Base-by-base conservation (phyloP, 192 early-diverging fungal species). In the Dissophora ornata region DNA sequence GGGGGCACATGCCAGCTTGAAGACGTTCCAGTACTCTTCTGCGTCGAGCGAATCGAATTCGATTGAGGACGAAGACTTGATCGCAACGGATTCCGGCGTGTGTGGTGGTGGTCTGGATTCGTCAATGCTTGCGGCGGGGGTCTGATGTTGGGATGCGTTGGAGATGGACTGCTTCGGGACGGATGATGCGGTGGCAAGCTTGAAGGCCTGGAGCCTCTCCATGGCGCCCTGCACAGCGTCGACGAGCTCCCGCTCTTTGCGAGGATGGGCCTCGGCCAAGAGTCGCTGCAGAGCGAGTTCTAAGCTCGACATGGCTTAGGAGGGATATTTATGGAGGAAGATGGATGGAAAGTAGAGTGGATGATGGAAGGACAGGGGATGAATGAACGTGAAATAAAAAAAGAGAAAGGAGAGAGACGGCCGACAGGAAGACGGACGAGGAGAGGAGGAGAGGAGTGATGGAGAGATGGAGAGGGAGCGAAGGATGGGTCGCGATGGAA, bases 281-380 rank as follows among this genome's bases (percentile, higher is more conserved):
- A 82, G 81, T 57, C 75, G 69, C 73, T 82, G 75, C n/a, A 82
- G 55, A n/a, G 81, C 75, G 71, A 78, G 75, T 71, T 82, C 69
- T 51, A 82, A 41, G 81, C 77, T 82, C 47, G 75, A 79, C 81
- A 82, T 82, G 26, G 32, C 46, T 47, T 45, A 24, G 46, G n/a
- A 19, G 13, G 44, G 10, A 16, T 33, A 28, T 5, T 7, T 15
- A 42, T 1, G 44, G 32, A 51, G 42, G 44, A 36, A 1, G 32
- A 33, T 22, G 47, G 41, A 19, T 15, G 28, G 16, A 29, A 49
- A 29, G 44, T 34, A 22, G 69, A 50, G n/a, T 38, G 29, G 4
- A 66, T 57, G 44, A 40, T 4, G 41, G n/a, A 50, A 46, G 34
- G 13, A 28, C 16, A 40, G 49, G 52, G 16, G 36, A 22, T 21